Base-by-base conservation (phyloP, 768 basidiomycete genomes). In the Pisolithus orientalis region DNA sequence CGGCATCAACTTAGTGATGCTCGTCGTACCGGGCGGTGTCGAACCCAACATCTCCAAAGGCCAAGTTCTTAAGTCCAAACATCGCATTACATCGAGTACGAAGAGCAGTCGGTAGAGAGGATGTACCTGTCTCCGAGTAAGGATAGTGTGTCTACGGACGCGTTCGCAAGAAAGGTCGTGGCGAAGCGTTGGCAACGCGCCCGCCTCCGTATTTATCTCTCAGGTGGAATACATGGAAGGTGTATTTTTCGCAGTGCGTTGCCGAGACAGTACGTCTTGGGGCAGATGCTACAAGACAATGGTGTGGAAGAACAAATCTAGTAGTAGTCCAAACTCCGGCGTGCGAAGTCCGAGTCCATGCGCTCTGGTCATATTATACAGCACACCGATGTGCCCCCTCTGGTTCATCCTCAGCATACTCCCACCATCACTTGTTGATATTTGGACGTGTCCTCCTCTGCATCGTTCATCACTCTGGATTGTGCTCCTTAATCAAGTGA, bases 21-120 rank as follows among this genome's bases (percentile, higher is more conserved):
- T 85, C 54, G 72, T 91, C 43, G 75, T 79, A 5, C 84, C 87
- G 0, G 87, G 84, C 7, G 72, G 76, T 3, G 72, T 91, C 52
- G 76, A 70, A 46, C 87, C 86, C 3, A 85, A 89, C 58, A 75
- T 90, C 47, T 69, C 84, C 6, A 64, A 65, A 25, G 87, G 86
- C 53, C 77, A 74, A 44, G 64, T 64, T 1, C 55, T 61, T 8
- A 67, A 61, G 0, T 79, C 81, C 57, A 54, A 59, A 69, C 74
- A 37, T 79, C 81, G 0, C 63, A 87, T 25, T 92, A 87, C 69
- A 69, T 66, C n/a, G 62, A 67, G 1, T 85, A 72, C 63, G 61
- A 81, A 2, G 68, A 77, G 14, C 75, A 76, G 42, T 82, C 88
- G 38, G 55, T 80, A 21, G 66, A 69, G 50, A 78, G 85, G 14